These are phyloP conservation scores for Chaetomium globosum DNA, from an alignment of 2,329 filamentous ascomycete genomes.

Conservation along the genomic window DNA sequence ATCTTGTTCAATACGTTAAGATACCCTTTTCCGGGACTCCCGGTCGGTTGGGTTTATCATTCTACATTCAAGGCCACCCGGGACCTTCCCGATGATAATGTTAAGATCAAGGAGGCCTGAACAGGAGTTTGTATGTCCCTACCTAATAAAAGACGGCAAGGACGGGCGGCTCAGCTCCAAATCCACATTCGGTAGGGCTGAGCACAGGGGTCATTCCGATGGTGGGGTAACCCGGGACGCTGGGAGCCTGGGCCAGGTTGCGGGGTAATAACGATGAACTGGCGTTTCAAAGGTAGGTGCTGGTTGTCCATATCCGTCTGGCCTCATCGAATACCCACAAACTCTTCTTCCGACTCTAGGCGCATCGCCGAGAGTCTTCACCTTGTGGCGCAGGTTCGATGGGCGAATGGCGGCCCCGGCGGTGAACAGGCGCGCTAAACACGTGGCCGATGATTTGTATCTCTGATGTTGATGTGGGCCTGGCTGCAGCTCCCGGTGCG, in stretches of 20 bases:
- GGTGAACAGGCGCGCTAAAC: neutral
- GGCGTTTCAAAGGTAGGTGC: neutral
- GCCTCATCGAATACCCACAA: neutral
- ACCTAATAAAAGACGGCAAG: too few relatives aligned
- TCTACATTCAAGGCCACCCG: neutral
- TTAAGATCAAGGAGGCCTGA: neutral
- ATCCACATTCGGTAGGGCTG: conserved; percentile 1
- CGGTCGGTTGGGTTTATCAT: neutral
- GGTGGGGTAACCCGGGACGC: conserved; percentile 4
- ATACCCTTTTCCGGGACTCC: neutral
- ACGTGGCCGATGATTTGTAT: neutral
- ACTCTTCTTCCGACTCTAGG: too few relatives aligned
- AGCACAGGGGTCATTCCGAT: neutral
- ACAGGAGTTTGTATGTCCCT: neutral
- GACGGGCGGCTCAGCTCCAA: neutral
- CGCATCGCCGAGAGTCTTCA: neutral
- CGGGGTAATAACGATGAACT: neutral
- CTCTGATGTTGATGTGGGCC: neutral
- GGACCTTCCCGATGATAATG: neutral
- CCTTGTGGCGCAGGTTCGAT: neutral
- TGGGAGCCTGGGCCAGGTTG: neutral
- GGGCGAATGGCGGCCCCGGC: too few relatives aligned
- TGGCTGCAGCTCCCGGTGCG: neutral
- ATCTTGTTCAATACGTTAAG: neutral
- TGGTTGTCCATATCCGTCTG: too few relatives aligned